Percentiles rank a stretch among this genome's conserved stretches.
These are phyloP conservation scores for Scedosporium boydii DNA, from an alignment of 2,329 filamentous ascomycete genomes.

Conservation along the genomic window DNA sequence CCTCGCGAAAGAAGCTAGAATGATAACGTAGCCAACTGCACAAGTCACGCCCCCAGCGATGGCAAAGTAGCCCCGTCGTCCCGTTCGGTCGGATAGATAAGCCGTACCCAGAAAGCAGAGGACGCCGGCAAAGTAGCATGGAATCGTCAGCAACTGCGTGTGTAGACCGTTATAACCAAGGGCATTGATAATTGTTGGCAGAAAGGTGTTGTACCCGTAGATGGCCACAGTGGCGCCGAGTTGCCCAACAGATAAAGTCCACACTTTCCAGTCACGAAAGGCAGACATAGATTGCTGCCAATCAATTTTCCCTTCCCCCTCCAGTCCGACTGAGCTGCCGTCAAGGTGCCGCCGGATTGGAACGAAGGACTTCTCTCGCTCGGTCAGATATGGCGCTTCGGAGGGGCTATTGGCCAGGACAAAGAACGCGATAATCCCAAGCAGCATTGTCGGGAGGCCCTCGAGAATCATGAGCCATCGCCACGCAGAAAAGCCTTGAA, in stretches of 20 bases:
- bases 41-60: neutral
- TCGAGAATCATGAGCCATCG: slow-evolving; percentile 58
- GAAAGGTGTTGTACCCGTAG: slow-evolving; percentile 42
- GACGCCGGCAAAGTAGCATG: slow-evolving; percentile 54
- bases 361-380: slow-evolving; percentile 30
- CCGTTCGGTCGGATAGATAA: slow-evolving; percentile 44
- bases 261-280: neutral
- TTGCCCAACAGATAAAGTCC: slow-evolving; percentile 3
- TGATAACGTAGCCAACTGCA: neutral
- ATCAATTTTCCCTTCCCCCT: slow-evolving; percentile 54
- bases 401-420: slow-evolving; percentile 27
- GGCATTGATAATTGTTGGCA: slow-evolving; percentile 68
- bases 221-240: slow-evolving; percentile 10
- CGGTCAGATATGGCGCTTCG: slow-evolving; percentile 50
- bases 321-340: slow-evolving; percentile 20
- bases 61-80: slow-evolving; percentile 40
- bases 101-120: slow-evolving; percentile 49
- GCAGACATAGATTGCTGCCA: slow-evolving; percentile 40
- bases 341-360: slow-evolving; percentile 18
- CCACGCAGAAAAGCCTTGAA: slow-evolving; percentile 57
- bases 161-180: slow-evolving; percentile 34
- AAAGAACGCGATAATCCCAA: slow-evolving; percentile 25
- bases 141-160: slow-evolving; percentile 39
- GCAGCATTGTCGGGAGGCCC: slow-evolving; percentile 29
- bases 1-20: neutral